Evolutionary conservation across 495 filamentous ascomycete genomes (phyloP).

Genomic region (Cryomyces minteri): DNA sequence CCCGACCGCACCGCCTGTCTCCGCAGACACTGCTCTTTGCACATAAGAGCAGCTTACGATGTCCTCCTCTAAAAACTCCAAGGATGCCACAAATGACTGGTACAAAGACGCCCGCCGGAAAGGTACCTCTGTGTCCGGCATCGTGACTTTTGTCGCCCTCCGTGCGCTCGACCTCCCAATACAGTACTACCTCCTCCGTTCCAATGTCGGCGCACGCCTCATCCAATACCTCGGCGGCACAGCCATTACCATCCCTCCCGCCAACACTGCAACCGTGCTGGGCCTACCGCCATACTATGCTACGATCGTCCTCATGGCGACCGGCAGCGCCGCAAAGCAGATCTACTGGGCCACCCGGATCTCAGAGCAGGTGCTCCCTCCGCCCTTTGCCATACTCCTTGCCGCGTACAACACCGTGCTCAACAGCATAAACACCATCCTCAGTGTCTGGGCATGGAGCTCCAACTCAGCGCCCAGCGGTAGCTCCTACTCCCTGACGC

Average conservation of each 20-base stretch:
- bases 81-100: background rate
- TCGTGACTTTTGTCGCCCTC: slow-evolving; percentile 1
- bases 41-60: too few species aligned
- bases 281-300: slow-evolving; percentile 1
- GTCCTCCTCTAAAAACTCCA: too few species aligned
- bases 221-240: background rate
- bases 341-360: slow-evolving; percentile 4
- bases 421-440: slow-evolving; percentile 4
- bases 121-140: background rate
- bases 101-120: background rate
- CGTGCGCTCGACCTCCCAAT: slow-evolving; percentile 1
- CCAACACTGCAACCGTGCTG: background rate
- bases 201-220: background rate
- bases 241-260: background rate
- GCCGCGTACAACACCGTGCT: slow-evolving; percentile 3
- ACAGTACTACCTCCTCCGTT: slow-evolving; percentile 1
- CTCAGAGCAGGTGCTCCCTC: background rate
- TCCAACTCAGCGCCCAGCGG: background rate
- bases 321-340: slow-evolving; percentile 4
- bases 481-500: background rate
- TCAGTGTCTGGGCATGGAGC: slow-evolving; percentile 2
- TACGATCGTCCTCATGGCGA: slow-evolving; percentile 1
- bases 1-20: too few species aligned
- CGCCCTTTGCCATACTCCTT: background rate
- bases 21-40: too few species aligned